These are phyloP conservation scores for Yarrowia deformans DNA, from an alignment of 805 yeast genomes.

Conservation along the genomic window DNA sequence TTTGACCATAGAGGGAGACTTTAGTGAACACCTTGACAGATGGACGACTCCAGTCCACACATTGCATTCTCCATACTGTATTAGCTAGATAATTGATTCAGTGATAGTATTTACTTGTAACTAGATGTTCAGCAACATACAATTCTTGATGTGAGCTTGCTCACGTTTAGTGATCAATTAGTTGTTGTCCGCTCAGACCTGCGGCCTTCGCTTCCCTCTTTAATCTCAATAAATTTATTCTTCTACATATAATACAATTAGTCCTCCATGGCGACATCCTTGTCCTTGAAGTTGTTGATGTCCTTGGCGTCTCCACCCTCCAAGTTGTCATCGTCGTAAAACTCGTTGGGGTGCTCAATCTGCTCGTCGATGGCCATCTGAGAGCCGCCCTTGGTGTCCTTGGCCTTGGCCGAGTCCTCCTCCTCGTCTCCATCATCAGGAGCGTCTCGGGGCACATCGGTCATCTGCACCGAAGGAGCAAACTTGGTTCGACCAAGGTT, in stretches of 20 bases:
- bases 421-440: slow-evolving; percentile 84
- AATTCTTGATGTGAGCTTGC: too few species aligned
- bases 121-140: too few species aligned
- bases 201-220: too few species aligned
- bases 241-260: slow-evolving; percentile 34
- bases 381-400: slow-evolving; percentile 91
- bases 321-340: slow-evolving; percentile 69
- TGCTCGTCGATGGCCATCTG: slow-evolving; percentile 79
- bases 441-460: slow-evolving; percentile 85
- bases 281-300: slow-evolving; percentile 40
- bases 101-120: too few species aligned
- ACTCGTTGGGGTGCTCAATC: slow-evolving; percentile 77
- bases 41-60: too few species aligned
- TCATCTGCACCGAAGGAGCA: slow-evolving; percentile 97
- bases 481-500: slow-evolving; percentile 89
- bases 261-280: slow-evolving; percentile 37
- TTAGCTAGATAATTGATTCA: background rate
- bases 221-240: slow-evolving; percentile 6
- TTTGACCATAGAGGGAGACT: background rate
- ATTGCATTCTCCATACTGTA: slow-evolving; percentile 15
- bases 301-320: slow-evolving; percentile 49
- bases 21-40: too few species aligned
- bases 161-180: too few species aligned
- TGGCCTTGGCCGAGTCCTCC: slow-evolving; percentile 79
- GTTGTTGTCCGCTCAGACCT: too few species aligned